Conservation (phyloP, 331 rosid species). For the Quercus lobata region DNA sequence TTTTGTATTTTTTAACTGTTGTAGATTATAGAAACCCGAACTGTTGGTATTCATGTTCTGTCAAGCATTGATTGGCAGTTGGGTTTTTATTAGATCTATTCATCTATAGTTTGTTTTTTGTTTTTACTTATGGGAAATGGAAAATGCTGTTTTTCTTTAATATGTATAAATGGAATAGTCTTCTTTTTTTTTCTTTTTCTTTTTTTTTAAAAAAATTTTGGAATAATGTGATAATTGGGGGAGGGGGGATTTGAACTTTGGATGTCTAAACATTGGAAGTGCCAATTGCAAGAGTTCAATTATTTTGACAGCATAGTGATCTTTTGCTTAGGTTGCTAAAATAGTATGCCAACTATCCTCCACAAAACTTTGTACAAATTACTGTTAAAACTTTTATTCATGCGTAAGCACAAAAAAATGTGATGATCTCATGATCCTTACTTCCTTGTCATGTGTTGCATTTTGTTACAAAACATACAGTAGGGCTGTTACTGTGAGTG, state of each 20-base stretch:
- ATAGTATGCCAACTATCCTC: background rate
- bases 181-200: background rate
- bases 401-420: background rate
- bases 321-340: background rate
- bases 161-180: background rate
- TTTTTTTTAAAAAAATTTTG: too few species aligned
- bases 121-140: too few species aligned
- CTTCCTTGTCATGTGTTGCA: background rate
- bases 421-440: background rate
- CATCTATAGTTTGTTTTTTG: background rate
- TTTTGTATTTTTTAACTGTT: background rate
- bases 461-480: background rate
- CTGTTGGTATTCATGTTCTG: background rate
- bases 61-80: background rate
- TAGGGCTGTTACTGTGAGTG: background rate
- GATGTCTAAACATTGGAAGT: too few species aligned
- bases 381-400: background rate
- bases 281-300: background rate
- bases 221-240: too few species aligned
- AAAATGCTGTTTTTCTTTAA: too few species aligned
- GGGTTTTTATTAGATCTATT: background rate
- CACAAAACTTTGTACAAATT: background rate
- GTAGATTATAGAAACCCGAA: background rate
- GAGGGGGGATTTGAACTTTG: too few species aligned
- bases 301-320: background rate